Base-by-base conservation (phyloP, 805 yeast species). In the Alloascoidea hylecoeti region DNA sequence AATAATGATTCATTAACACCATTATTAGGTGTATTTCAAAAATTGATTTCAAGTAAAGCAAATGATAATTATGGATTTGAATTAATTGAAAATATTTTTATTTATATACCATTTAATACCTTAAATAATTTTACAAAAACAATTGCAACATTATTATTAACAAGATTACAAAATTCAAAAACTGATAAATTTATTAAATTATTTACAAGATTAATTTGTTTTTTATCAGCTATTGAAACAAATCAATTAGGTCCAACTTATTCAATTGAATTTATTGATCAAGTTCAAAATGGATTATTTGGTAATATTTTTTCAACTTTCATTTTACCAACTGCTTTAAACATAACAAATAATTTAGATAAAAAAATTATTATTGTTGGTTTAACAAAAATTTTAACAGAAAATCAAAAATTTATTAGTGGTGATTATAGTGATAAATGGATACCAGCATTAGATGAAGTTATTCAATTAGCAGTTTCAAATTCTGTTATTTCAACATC, bases 1-100 rank as follows among this genome's bases (percentile, higher is more conserved):
- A 50, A 55, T 18, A 53, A 54, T 14, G 69, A 66, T 36, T 39
- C 51, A 32, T 54, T 85, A 33, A 71, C 81, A 27, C 95, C 96
- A 2, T 70, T 92, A 18, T 63, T 92, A 33, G 99, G 99, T 32
- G 95, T 92, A n/a, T 94, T 84, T 65, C 98, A 94, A 60, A 85
- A 88, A 55, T 64, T 92, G 46, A 74, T 92, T 38, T 75, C 96
- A 1, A 84, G 96, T 0, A 81, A 79, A 46, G 68, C 75, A 13
- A 79, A 85, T 49, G 97, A 92, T 49, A 59, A 60, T 30, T 69
- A 74, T 49, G 97, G 96, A 2, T 80, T 92, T 56, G 97, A 92
- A 40, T 61, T 92, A 34, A 58, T 92, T 35, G 88, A 82, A 52
- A 61, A 68, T 2, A 76, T 92, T 36, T 55, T 89, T 34, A 49